Evolutionary conservation across 768 basidiomycete species (phyloP).

Genomic region (Boletus pseudopeckii): DNA sequence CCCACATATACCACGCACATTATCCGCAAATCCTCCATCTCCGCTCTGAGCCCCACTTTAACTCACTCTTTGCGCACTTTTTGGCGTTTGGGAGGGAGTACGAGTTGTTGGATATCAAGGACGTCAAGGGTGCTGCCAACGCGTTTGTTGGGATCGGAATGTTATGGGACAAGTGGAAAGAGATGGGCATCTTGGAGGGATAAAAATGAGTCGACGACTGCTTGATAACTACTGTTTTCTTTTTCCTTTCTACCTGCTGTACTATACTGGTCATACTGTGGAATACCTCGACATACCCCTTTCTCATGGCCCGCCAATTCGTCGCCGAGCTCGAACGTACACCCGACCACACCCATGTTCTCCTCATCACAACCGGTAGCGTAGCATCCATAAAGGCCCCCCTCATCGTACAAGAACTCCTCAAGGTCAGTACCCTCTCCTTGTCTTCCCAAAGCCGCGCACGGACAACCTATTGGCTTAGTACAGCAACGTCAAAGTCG

Average conservation of each 20-base stretch:
- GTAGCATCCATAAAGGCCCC: constrained; percentile 95
- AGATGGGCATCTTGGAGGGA: constrained; percentile 70
- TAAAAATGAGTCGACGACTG: constrained; percentile 1
- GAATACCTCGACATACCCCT: constrained; percentile 1
- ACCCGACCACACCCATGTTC: constrained; percentile 47
- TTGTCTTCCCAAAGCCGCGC: neutral
- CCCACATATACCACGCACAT: constrained; percentile 95
- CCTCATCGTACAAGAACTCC: constrained; percentile 76
- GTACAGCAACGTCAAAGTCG: constrained; percentile 72
- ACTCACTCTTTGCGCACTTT: constrained; percentile 97
- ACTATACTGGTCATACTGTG: constrained; percentile 7
- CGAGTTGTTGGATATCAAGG: constrained; percentile 84
- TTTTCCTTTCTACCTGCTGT: constrained; percentile 8
- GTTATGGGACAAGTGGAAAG: constrained; percentile 88
- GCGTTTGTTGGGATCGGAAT: constrained; percentile 68
- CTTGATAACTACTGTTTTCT: neutral
- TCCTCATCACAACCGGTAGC: constrained; percentile 89
- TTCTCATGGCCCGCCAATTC: constrained; percentile 19
- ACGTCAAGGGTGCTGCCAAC: constrained; percentile 69
- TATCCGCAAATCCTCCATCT: constrained; percentile 89
- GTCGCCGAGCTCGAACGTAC: constrained; percentile 28
- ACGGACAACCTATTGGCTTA: constrained; percentile 28
- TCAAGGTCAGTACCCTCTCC: constrained; percentile 50
- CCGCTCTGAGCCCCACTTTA: constrained; percentile 92
- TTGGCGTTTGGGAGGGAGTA: constrained; percentile 94